Base-by-base conservation (phyloP, 2,329 filamentous ascomycete species). In the Alternaria arborescens region DNA sequence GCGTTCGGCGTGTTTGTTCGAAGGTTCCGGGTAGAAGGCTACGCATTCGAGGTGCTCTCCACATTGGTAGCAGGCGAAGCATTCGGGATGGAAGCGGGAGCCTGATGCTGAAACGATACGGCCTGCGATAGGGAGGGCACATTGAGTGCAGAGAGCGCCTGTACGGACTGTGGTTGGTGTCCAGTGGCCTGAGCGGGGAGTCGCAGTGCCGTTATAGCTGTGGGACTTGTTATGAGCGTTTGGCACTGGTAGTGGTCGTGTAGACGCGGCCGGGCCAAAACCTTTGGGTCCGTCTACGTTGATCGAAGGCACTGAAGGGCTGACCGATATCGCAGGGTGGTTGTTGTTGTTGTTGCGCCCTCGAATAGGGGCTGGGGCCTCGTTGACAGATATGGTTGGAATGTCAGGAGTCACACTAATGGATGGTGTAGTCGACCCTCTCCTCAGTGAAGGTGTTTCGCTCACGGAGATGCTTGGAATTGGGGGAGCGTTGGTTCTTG, bases 21-120 rank as follows among this genome's bases (percentile, higher is more conserved):
- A 88, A 0, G 95, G 95, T 78, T 99, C 95, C 0, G 93, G 93
- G 68, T 95, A 97, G 78, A 99, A 98, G 70, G 97, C 95, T 58
- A 99, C 91, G 56, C 93, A 94, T 81, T 99, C 95, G 18, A 99
- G 90, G 20, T 89, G 86, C 10, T 94, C 97, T 30, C 90, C 89
- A 77, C 95, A 99, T 61, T 91, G 86, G 77, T 92, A 91, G 82
- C 95, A 99, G 43, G 87, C 86, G 82, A 99, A 98, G 79, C 95
- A 99, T 66, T 93, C 88, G 0, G 95, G 94, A 71, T 99, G 95
- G 77, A 98, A 98, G 20, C 94, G 91, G 40, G 86, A 84, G 26
- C 93, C 93, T 2, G 89, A 89, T 7, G 97, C 88, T 5, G 91
- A 92, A 22, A 98, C 91, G 66, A 97, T 94, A 58, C 94, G 91